These are phyloP conservation scores for Sodiomyces alkalinus DNA, from an alignment of 2,329 filamentous ascomycete species.

Conservation along the genomic window DNA sequence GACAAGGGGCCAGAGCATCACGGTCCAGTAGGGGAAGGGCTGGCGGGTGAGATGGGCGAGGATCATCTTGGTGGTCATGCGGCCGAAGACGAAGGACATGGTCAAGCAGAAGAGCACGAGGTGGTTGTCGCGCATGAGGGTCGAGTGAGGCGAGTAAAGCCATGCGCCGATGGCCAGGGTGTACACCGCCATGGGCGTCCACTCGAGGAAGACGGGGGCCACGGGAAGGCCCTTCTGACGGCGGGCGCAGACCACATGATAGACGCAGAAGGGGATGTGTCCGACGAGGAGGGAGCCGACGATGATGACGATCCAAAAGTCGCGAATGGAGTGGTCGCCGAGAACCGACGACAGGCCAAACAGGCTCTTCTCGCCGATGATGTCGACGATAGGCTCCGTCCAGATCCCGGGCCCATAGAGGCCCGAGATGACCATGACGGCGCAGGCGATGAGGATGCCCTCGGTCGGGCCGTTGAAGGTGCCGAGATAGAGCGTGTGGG, in stretches of 20 bases:
- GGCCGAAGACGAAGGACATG: conserved; percentile 92
- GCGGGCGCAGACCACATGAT: conserved; percentile 70
- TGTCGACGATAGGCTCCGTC: conserved; percentile 56
- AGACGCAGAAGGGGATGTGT: conserved; percentile 79
- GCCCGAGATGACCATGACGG: conserved; percentile 74
- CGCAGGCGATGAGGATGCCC: conserved; percentile 76
- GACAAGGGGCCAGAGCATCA: conserved; percentile 75
- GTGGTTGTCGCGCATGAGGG: conserved; percentile 67
- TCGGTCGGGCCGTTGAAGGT: conserved; percentile 97
- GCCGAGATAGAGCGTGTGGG: conserved; percentile 89
- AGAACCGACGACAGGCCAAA: conserved; percentile 42
- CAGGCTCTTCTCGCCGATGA: conserved; percentile 44
- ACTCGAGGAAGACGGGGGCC: conserved; percentile 76
- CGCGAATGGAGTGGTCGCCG: conserved; percentile 60
- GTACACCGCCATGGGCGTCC: conserved; percentile 81
- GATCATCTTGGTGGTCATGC: conserved; percentile 98
- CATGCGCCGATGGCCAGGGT: conserved; percentile 61
- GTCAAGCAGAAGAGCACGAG: conserved; percentile 85
- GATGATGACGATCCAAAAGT: conserved; percentile 72
- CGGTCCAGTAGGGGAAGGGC: conserved; percentile 92
- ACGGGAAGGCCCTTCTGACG: conserved; percentile 57
- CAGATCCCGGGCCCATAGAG: conserved; percentile 81
- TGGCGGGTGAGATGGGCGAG: conserved; percentile 86
- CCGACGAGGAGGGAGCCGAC: conserved; percentile 47
- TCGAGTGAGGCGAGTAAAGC: conserved; percentile 82